phyloP scores from a whole-genome alignment of 768 basidiomycete genomes.

The Clavulina sp. region DNA sequence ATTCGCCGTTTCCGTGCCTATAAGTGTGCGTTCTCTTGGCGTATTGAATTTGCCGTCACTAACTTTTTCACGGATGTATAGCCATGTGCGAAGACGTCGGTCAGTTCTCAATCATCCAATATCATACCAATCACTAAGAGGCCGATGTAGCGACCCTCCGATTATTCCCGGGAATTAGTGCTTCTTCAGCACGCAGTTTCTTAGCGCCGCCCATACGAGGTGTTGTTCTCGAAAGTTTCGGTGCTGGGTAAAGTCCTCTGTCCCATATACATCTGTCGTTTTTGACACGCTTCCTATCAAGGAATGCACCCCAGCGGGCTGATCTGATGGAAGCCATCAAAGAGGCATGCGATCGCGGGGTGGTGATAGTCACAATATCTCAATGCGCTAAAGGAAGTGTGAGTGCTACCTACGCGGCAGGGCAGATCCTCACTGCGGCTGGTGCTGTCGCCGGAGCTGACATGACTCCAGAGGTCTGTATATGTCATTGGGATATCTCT shows the following conservation, averaged over 20 bases:
- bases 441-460: constrained; percentile 77
- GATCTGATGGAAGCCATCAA: constrained; percentile 63
- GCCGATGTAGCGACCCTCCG: constrained; percentile 61
- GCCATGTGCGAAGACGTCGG: constrained; percentile 73
- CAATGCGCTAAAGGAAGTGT: constrained; percentile 83
- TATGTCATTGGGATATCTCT: too few species aligned
- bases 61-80: constrained; percentile 16
- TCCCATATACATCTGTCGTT: not conserved
- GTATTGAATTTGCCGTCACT: not conserved
- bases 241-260: constrained; percentile 35
- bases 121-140: too few species aligned
- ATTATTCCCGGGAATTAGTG: constrained; percentile 75
- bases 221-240: constrained; percentile 80
- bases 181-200: constrained; percentile 56
- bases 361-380: constrained; percentile 80
- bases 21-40: constrained; percentile 32
- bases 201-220: constrained; percentile 57
- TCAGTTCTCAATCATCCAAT: constrained; percentile 23
- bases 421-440: constrained; percentile 44
- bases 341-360: constrained; percentile 64
- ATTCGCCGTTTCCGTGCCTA: constrained; percentile 65
- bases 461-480: constrained; percentile 82
- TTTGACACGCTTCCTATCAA: not conserved
- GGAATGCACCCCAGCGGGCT: constrained; percentile 64
- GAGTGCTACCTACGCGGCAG: constrained; percentile 68